These are phyloP conservation scores for Glaciozyma martinii DNA, from an alignment of 768 basidiomycete genomes.

Conservation along the genomic window DNA sequence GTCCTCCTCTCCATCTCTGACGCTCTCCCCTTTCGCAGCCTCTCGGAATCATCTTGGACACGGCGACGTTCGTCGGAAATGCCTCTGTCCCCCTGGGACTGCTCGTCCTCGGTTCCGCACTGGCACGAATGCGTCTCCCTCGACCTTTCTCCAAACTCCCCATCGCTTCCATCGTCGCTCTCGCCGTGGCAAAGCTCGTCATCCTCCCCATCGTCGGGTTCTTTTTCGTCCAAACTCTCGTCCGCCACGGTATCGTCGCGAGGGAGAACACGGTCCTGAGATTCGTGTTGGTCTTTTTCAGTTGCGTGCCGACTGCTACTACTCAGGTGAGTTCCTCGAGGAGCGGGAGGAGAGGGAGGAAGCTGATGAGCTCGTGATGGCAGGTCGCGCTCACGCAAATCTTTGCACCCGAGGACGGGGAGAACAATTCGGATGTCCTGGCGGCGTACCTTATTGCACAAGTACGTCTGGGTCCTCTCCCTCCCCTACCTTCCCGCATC, in stretches of 20 bases:
- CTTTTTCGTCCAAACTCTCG: conserved; percentile 49
- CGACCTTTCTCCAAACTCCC: conserved; percentile 40
- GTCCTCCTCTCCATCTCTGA: neutral
- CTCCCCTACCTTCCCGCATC: too few relatives aligned
- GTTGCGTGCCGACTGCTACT: conserved; percentile 56
- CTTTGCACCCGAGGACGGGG: neutral
- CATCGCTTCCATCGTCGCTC: conserved; percentile 49
- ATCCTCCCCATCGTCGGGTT: conserved; percentile 57
- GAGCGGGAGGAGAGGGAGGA: too few relatives aligned
- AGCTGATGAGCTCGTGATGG: too few relatives aligned
- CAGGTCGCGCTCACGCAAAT: neutral
- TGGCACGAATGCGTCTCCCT: conserved; percentile 54
- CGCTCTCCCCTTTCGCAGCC: neutral
- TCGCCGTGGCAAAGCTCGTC: conserved; percentile 53
- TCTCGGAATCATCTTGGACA: conserved; percentile 39
- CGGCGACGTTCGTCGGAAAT: conserved; percentile 52
- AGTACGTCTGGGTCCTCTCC: too few relatives aligned
- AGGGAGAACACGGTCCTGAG: conserved; percentile 53
- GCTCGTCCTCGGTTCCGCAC: conserved; percentile 54
- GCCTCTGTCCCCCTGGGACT: conserved; percentile 59
- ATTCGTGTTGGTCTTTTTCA: conserved; percentile 51
- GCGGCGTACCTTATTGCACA: neutral
- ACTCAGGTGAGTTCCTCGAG: conserved; percentile 29
- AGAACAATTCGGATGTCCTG: neutral
- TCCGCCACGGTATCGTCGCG: conserved; percentile 44